Conservation (phyloP, 2,329 filamentous ascomycete genomes). For the Colletotrichum sojae region DNA sequence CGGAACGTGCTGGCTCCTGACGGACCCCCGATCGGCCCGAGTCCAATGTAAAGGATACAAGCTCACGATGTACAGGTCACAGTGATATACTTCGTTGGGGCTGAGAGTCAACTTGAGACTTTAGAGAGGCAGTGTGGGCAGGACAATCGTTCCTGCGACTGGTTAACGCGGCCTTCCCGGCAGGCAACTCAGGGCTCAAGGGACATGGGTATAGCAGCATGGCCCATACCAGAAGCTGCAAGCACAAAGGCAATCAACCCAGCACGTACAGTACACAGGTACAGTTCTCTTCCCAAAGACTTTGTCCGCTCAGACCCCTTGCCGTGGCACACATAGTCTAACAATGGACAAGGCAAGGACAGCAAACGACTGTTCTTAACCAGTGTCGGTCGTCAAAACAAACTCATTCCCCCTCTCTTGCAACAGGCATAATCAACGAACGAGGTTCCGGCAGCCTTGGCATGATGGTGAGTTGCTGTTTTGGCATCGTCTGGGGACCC, state of each 20-base stretch:
- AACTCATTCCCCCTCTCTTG: conserved; percentile 28
- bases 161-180: not conserved
- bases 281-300: too few species aligned
- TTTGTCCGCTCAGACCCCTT: too few species aligned
- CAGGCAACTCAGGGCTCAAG: not conserved
- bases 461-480: not conserved
- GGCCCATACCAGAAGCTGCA: too few species aligned
- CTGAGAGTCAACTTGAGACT: not conserved
- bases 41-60: too few species aligned
- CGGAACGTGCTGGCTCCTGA: too few species aligned
- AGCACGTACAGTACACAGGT: too few species aligned
- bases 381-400: conserved; percentile 27
- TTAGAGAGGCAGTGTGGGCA: too few species aligned
- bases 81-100: too few species aligned
- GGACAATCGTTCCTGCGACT: not conserved
- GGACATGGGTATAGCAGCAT: not conserved
- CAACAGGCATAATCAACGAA: not conserved
- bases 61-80: too few species aligned
- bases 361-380: not conserved
- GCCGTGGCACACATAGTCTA: too few species aligned
- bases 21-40: too few species aligned
- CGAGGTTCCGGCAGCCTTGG: not conserved
- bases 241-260: too few species aligned
- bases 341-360: not conserved
- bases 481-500: conserved; percentile 2